These are phyloP conservation scores for Eucalyptus tenuipes DNA, from an alignment of 345 rosid species.

Conservation along the genomic window DNA sequence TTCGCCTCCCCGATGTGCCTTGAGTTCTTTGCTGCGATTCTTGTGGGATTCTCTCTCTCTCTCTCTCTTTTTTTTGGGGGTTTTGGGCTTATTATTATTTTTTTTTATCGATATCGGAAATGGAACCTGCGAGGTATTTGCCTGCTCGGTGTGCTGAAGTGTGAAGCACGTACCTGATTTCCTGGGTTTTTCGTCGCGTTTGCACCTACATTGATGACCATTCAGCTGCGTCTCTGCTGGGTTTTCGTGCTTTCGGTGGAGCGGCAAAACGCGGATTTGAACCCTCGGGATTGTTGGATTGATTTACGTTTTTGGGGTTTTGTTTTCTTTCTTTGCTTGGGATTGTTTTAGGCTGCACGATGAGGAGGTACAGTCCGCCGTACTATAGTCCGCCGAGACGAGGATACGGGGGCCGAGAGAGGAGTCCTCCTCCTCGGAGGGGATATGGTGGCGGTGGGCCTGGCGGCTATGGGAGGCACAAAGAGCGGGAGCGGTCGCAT, in stretches of 20 bases:
- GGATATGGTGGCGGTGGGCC: conserved; percentile 40
- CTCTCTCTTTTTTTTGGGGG: no score
- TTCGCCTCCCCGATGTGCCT: neutral
- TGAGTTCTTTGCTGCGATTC: neutral
- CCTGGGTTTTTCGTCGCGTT: neutral
- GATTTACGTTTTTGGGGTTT: neutral
- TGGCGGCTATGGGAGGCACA: conserved; percentile 60
- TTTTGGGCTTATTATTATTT: neutral
- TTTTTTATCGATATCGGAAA: neutral
- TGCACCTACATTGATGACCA: neutral
- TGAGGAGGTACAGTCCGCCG: conserved; percentile 89
- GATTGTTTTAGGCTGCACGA: neutral
- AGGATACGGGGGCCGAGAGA: conserved; percentile 63
- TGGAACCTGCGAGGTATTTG: neutral
- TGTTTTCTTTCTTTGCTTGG: neutral
- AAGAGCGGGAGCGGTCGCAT: conserved; percentile 52
- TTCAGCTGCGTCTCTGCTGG: neutral
- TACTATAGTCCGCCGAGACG: conserved; percentile 89
- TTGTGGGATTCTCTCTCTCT: neutral
- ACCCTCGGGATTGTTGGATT: neutral
- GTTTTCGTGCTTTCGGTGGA: neutral
- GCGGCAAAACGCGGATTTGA: neutral
- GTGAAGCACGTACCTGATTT: neutral
- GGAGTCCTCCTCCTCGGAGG: conserved; percentile 74
- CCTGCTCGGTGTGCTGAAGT: neutral